These are phyloP conservation scores for Kingdonia uniflora DNA, from an alignment of 164 flowering plant genomes.

Conservation along the genomic window DNA sequence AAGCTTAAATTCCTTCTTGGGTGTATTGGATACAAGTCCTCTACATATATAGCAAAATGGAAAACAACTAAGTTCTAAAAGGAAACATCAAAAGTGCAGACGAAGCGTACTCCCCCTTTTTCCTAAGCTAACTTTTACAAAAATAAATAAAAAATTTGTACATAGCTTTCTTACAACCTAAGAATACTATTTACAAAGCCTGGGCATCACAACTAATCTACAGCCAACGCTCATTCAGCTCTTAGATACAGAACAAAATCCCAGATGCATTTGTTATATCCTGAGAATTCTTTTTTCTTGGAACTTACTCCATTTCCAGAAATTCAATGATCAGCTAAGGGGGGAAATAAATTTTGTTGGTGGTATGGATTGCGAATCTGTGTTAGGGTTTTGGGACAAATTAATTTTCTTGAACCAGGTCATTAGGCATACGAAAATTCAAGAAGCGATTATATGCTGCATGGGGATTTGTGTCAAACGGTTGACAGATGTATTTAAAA, in stretches of 20 bases:
- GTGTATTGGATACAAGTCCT: no score
- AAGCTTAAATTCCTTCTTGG: no score
- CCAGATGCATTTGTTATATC: slow-evolving; percentile 64
- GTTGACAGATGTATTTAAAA: slow-evolving; percentile 28
- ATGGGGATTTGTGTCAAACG: slow-evolving; percentile 64
- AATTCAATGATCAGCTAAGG: slow-evolving; percentile 9
- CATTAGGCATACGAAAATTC: slow-evolving; percentile 54
- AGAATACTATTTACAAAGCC: no score
- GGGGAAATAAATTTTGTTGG: slow-evolving; percentile 33
- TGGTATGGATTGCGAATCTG: slow-evolving; percentile 40
- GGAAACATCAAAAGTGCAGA: no score
- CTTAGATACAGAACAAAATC: slow-evolving; percentile 50
- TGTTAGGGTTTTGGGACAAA: slow-evolving; percentile 55
- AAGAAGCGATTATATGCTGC: slow-evolving; percentile 62
- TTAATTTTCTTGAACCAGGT: slow-evolving; percentile 44
- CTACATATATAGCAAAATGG: no score
- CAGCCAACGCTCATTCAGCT: slow-evolving; percentile 47
- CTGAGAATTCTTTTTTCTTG: slow-evolving; percentile 62
- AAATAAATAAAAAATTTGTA: no score
- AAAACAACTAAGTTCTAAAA: no score
- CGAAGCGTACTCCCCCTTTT: no score
- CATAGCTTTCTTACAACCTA: no score
- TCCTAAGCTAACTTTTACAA: no score
- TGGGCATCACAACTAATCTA: no score
- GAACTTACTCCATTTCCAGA: slow-evolving; percentile 50